Conservation (phyloP, 768 basidiomycete species). For the Arthromyces matolae region DNA sequence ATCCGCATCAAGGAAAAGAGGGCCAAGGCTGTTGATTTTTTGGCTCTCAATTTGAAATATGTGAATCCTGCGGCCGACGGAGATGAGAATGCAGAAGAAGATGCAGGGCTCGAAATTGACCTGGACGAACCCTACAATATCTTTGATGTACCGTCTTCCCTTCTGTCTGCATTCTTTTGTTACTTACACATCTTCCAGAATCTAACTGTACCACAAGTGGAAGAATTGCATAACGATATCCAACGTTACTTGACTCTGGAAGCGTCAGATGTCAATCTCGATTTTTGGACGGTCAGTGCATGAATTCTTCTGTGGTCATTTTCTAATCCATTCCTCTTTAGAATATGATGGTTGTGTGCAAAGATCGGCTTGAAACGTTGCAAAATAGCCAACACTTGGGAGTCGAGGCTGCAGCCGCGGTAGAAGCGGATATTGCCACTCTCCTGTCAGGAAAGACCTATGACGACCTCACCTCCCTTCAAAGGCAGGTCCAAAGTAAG, state of each 20-base stretch:
- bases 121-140: conserved; percentile 98
- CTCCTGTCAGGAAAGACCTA: conserved; percentile 84
- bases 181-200: conserved; percentile 47
- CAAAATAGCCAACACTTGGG: conserved; percentile 59
- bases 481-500: conserved; percentile 84
- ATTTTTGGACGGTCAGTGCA: conserved; percentile 89
- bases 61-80: conserved; percentile 67
- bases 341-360: conserved; percentile 98
- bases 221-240: conserved; percentile 93
- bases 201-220: conserved; percentile 80
- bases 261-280: conserved; percentile 77
- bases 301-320: conserved; percentile 4
- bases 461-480: conserved; percentile 77
- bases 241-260: conserved; percentile 88
- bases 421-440: conserved; percentile 79
- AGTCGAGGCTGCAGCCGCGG: conserved; percentile 68
- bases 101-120: conserved; percentile 93
- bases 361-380: conserved; percentile 80
- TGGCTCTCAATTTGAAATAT: conserved; percentile 94
- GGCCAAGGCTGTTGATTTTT: conserved; percentile 97
- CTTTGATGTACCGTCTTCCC: conserved; percentile 68
- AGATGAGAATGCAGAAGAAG: conserved; percentile 64
- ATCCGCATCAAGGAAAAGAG: conserved; percentile 95
- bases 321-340: conserved; percentile 25
- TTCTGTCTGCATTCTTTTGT: background rate